phyloP scores from a whole-genome alignment of 2,329 filamentous ascomycete genomes.

The Cladorrhinum sp. region DNA sequence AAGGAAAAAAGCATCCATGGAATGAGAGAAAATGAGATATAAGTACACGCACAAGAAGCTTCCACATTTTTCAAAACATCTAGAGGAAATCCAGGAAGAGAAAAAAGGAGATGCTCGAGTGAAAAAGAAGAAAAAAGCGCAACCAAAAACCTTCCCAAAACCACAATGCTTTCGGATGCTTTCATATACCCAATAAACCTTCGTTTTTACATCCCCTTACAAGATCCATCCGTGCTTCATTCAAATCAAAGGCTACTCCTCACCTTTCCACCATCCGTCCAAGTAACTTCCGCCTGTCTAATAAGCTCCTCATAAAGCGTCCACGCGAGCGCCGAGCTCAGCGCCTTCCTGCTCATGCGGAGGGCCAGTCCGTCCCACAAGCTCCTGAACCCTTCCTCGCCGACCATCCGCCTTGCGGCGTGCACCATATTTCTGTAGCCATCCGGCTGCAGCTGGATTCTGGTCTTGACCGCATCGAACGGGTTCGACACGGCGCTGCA shows the following conservation, averaged over 20 bases:
- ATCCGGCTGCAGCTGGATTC: slow-evolving; percentile 83
- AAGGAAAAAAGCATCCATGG: too few relatives aligned
- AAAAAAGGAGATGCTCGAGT: too few relatives aligned
- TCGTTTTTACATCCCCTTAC: background rate
- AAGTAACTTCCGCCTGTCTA: slow-evolving; percentile 55
- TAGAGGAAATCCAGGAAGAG: slow-evolving; percentile 3
- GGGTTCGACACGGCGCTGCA: slow-evolving; percentile 92
- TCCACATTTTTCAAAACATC: background rate
- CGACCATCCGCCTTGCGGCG: slow-evolving; percentile 73
- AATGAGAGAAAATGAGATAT: background rate
- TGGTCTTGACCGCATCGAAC: slow-evolving; percentile 93
- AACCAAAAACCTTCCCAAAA: background rate
- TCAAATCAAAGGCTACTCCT: background rate
- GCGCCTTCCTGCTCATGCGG: slow-evolving; percentile 84
- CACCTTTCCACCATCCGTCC: slow-evolving; percentile 17
- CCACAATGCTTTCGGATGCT: background rate
- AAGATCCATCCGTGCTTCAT: background rate
- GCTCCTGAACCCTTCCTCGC: slow-evolving; percentile 74
- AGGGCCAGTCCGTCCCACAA: slow-evolving; percentile 84
- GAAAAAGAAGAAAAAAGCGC: background rate
- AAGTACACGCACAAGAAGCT: background rate
- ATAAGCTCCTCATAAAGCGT: slow-evolving; percentile 95
- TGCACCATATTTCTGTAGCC: slow-evolving; percentile 80
- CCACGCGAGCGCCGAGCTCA: slow-evolving; percentile 95
- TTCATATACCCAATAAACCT: background rate